Base-by-base conservation (phyloP, 2,329 filamentous ascomycete genomes). In the Phialemonium atrogriseum region DNA sequence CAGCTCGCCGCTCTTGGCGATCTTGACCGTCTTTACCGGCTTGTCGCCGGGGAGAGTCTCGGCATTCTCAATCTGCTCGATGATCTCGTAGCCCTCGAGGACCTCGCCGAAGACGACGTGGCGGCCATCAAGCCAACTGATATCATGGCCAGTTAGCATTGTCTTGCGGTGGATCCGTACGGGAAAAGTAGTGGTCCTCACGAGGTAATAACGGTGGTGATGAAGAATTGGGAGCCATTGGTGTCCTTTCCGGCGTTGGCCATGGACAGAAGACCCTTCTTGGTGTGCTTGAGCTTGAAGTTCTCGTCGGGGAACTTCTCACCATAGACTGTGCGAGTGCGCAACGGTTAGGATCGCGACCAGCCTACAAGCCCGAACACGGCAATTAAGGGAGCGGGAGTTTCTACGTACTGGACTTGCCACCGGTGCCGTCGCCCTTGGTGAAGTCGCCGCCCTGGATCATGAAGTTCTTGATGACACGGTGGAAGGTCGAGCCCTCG, bases 271-370 rank as follows among this genome's bases (percentile, higher is more conserved):
- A 85, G 66, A 51, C 84, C 84, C 61, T 78, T 80, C 74, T 86
- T 87, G 68, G 71, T 75, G 77, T 93, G 85, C 73, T 87, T 88
- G 55, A 89, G 73, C 79, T 91, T 89, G 74, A 93, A 91, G 80
- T 89, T 91, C 78, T 93, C 84, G 51, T 93, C 84, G 44, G 75
- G 62, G 66, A 91, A 91, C 64, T 84, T 84, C 48, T 74, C 69
- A 50, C 84, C 84, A 58, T 89, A 91, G 68, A 91, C 76, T 80
- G 41, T n/a, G 36, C 13, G 4, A 15, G 4, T 9, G 9, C 18
- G 32, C 19, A 4, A 24, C 13, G 23, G 19, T 24, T 16, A 17
- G 15, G 30, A 49, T 33, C 49, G 45, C 35, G 31, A 42, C 40
- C 42, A 33, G 33, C 16, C 15, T 29, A 10, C 12, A 5, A 12